Evolutionary conservation across 2,329 filamentous ascomycete genomes (phyloP).

Genomic region (Cladosporium sp.): DNA sequence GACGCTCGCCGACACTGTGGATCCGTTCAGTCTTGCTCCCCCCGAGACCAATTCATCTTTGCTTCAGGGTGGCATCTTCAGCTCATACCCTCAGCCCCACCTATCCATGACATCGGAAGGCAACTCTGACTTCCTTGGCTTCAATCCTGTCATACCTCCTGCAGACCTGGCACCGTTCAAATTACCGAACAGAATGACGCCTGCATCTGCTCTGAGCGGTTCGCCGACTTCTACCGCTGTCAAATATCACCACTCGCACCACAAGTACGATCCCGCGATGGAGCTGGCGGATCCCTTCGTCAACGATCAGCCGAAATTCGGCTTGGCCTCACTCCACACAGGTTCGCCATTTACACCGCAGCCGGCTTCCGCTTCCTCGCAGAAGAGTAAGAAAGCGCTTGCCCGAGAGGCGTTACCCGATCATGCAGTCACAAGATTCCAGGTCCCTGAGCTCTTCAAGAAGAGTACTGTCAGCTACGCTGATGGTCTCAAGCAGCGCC

Average conservation of each 20-base stretch:
- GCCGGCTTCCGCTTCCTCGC: not conserved
- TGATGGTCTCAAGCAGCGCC: conserved; percentile 38
- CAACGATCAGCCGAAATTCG: not conserved
- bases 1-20: not conserved
- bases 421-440: conserved; percentile 27
- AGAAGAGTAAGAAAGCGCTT: conserved; percentile 20
- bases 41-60: not conserved
- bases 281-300: not conserved
- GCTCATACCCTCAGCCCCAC: not conserved
- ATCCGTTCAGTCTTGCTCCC: not conserved
- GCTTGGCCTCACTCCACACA: not conserved
- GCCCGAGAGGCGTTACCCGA: conserved; percentile 19
- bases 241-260: not conserved
- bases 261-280: not conserved
- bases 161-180: not conserved
- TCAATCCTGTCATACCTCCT: not conserved
- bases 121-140: not conserved
- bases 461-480: conserved; percentile 32
- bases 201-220: not conserved
- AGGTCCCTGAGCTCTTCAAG: conserved; percentile 27
- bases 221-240: not conserved
- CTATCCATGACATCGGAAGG: not conserved
- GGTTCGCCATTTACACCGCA: not conserved
- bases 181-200: not conserved
- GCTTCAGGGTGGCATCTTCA: not conserved